A percentile compares a stretch with the other conserved stretches of the same genome.
phyloP scores from a whole-genome alignment of 129 eudicot species.

The Escallonia herrerae region DNA sequence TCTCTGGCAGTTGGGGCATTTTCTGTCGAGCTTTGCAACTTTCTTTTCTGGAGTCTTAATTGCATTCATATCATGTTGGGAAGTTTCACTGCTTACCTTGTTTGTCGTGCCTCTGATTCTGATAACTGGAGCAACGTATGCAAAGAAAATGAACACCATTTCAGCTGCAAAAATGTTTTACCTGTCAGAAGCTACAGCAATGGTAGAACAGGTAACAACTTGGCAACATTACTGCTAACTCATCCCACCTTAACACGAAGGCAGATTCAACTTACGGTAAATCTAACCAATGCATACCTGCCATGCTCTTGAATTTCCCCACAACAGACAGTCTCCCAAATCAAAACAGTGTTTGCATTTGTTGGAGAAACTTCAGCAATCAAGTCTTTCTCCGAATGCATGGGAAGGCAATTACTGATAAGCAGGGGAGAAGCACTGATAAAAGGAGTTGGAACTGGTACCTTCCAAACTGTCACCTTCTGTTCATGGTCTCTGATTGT shows the following conservation, averaged over 20 bases:
- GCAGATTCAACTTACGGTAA: not conserved
- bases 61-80: constrained; percentile 73
- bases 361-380: constrained; percentile 74
- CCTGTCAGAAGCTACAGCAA: constrained; percentile 64
- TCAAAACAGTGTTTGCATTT: constrained; percentile 79
- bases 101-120: constrained; percentile 80
- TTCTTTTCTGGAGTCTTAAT: constrained; percentile 68
- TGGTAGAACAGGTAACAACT: constrained; percentile 69
- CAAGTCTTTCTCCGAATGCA: constrained; percentile 57
- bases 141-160: constrained; percentile 65
- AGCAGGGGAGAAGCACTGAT: constrained; percentile 68
- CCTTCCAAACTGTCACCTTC: constrained; percentile 68
- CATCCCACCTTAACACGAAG: not conserved
- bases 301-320: not conserved
- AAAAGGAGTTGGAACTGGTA: constrained; percentile 72
- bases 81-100: constrained; percentile 70
- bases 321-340: constrained; percentile 62
- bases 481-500: constrained; percentile 89
- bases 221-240: not conserved
- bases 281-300: not conserved
- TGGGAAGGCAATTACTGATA: constrained; percentile 42
- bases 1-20: constrained; percentile 65
- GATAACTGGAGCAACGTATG: constrained; percentile 67
- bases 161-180: constrained; percentile 54
- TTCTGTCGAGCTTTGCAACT: constrained; percentile 62